A percentile compares a stretch with the other conserved stretches of the same genome.
Conservation (phyloP, 768 basidiomycete genomes). For the Termitomyces heimii region DNA sequence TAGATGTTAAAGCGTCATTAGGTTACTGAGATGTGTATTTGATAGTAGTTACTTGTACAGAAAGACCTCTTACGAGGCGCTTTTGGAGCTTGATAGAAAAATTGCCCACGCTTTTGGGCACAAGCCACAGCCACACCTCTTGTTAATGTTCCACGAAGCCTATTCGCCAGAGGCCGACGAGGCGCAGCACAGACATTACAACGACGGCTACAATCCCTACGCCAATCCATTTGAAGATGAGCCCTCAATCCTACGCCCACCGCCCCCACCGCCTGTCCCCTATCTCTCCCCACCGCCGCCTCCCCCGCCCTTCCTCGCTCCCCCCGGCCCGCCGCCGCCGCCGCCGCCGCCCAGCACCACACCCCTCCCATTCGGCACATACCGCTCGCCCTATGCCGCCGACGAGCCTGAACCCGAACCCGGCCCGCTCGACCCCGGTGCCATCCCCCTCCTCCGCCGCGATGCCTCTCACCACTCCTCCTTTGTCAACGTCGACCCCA, state of each 20-base stretch:
- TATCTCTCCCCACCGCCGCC: slow-evolving; percentile 12
- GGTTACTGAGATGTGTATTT: too few species aligned
- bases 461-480: slow-evolving; percentile 23
- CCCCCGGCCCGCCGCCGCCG: background rate
- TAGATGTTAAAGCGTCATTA: too few species aligned
- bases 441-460: slow-evolving; percentile 60
- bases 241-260: slow-evolving; percentile 19
- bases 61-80: too few species aligned
- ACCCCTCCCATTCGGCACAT: slow-evolving; percentile 15
- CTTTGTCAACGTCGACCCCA: slow-evolving; percentile 13
- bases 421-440: slow-evolving; percentile 51
- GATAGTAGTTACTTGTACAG: too few species aligned
- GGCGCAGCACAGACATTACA: slow-evolving; percentile 55
- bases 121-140: too few species aligned
- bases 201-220: slow-evolving; percentile 47
- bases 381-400: slow-evolving; percentile 28
- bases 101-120: too few species aligned
- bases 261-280: slow-evolving; percentile 9
- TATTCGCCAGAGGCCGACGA: too few species aligned
- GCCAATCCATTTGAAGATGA: background rate
- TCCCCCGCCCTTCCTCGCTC: slow-evolving; percentile 3
- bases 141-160: too few species aligned
- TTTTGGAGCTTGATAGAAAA: too few species aligned
- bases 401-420: slow-evolving; percentile 36
- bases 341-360: too few species aligned